Conservation (phyloP, 129 eudicot species). For the Tanacetum coccineum region DNA sequence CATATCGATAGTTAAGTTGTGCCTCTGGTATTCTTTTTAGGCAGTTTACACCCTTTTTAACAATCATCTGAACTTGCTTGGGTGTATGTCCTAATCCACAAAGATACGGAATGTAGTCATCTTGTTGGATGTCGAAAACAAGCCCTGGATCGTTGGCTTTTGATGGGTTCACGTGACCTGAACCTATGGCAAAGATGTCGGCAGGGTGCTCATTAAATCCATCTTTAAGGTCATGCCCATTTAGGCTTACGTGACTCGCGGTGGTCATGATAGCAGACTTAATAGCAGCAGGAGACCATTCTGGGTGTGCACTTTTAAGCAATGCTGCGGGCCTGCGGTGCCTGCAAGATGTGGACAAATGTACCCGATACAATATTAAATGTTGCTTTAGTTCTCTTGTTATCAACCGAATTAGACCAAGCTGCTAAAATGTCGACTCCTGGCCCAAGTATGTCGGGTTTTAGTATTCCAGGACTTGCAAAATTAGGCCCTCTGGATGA, state of each 20-base stretch:
- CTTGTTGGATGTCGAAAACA: conserved; percentile 42
- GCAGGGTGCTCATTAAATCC: conserved; percentile 31
- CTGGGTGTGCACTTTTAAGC: conserved; percentile 60
- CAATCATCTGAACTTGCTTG: conserved; percentile 18
- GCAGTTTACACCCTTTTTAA: conserved; percentile 29
- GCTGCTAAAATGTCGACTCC: not conserved
- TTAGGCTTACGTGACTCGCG: conserved; percentile 27
- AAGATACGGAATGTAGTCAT: conserved; percentile 27
- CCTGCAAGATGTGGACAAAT: conserved; percentile 64
- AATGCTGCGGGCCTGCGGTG: conserved; percentile 51
- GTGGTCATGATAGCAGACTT: conserved; percentile 71
- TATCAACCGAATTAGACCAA: not conserved
- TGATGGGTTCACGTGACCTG: conserved; percentile 59
- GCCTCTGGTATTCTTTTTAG: conserved; percentile 37
- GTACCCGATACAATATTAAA: conserved; percentile 52
- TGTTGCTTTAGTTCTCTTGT: conserved; percentile 1
- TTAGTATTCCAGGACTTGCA: too few relatives aligned
- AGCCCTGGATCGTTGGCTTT: conserved; percentile 57
- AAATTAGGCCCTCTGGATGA: conserved; percentile 46
- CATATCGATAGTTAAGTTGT: conserved; percentile 45
- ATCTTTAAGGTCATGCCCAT: conserved; percentile 28
- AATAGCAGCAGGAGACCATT: conserved; percentile 71
- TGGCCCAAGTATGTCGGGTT: too few relatives aligned
- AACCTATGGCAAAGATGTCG: conserved; percentile 40
- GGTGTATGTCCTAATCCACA: conserved; percentile 43